Percentiles rank a stretch among this genome's conserved stretches.
Evolutionary conservation across 2,329 filamentous ascomycete genomes (phyloP).

Genomic region (Elsinoe necatrix): DNA sequence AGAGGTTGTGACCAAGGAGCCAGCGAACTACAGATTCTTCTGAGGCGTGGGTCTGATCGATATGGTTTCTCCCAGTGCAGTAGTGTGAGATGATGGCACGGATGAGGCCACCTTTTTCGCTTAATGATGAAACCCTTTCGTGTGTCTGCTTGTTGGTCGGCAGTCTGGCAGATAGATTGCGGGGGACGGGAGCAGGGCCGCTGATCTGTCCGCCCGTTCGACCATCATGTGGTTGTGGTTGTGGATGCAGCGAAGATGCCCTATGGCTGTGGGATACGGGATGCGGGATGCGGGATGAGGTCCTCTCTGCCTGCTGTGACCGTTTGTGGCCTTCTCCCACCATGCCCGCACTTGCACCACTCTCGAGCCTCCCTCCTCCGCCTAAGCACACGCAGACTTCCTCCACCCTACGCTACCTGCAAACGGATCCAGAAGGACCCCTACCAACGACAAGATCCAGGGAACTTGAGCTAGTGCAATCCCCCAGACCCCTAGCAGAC

Average conservation of each 20-base stretch:
- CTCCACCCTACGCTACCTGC: neutral
- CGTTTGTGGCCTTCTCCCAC: neutral
- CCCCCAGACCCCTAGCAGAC: neutral
- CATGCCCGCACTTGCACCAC: neutral
- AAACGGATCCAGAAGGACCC: constrained; percentile 1
- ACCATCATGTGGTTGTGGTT: neutral
- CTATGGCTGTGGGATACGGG: too few species aligned
- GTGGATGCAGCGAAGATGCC: neutral
- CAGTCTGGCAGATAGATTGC: neutral
- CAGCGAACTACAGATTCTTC: neutral
- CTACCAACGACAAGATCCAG: neutral
- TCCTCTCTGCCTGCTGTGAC: neutral
- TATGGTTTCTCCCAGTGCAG: neutral
- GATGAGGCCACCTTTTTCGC: neutral
- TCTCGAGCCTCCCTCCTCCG: neutral
- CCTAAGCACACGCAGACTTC: neutral
- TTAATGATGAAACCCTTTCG: neutral
- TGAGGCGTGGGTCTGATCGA: neutral
- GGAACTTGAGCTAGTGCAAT: constrained; percentile 6
- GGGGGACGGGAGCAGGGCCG: neutral
- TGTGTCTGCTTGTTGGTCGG: neutral
- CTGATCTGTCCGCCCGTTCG: neutral
- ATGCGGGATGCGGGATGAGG: neutral
- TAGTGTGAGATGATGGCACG: neutral
- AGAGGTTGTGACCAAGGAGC: neutral